Percentiles rank a stretch among this genome's conserved stretches.
phyloP scores from a whole-genome alignment of 192 early-diverging fungal species.

The Oehlia diaphana region DNA sequence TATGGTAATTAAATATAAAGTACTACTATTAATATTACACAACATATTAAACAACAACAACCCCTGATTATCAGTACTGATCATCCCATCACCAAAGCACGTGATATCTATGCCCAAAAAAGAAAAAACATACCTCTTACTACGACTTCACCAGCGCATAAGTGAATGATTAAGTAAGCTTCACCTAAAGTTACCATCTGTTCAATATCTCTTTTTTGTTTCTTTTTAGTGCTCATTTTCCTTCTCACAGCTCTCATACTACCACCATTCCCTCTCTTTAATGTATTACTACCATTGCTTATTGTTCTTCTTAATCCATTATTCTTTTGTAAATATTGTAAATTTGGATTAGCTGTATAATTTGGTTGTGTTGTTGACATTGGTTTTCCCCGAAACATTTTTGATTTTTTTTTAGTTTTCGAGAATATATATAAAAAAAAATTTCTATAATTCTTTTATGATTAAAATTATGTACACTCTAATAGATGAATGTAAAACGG shows the following conservation, averaged over 20 bases:
- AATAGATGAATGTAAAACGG: no score
- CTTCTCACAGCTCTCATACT: background rate
- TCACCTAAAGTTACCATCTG: slow-evolving; percentile 10
- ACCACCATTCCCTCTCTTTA: background rate
- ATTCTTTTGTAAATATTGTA: background rate
- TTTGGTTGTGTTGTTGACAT: background rate
- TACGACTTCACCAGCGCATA: slow-evolving; percentile 7
- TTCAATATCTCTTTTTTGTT: slow-evolving; percentile 11
- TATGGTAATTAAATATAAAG: background rate
- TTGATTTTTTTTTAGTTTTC: no score
- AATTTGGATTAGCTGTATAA: background rate
- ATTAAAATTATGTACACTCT: no score
- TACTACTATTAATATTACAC: background rate
- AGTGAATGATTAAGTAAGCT: slow-evolving; percentile 20
- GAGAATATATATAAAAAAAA: no score
- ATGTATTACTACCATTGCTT: no score
- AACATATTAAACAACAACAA: background rate
- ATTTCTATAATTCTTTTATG: no score
- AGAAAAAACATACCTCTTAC: slow-evolving; percentile 6
- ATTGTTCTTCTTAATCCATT: background rate
- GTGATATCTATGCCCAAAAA: no score
- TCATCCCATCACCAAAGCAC: no score
- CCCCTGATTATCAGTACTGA: no score
- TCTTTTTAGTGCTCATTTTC: background rate
- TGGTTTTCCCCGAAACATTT: background rate